These are phyloP conservation scores for Apiotrichum sp. DNA, from an alignment of 1,284 basidiomycete genomes.

Conservation along the genomic window DNA sequence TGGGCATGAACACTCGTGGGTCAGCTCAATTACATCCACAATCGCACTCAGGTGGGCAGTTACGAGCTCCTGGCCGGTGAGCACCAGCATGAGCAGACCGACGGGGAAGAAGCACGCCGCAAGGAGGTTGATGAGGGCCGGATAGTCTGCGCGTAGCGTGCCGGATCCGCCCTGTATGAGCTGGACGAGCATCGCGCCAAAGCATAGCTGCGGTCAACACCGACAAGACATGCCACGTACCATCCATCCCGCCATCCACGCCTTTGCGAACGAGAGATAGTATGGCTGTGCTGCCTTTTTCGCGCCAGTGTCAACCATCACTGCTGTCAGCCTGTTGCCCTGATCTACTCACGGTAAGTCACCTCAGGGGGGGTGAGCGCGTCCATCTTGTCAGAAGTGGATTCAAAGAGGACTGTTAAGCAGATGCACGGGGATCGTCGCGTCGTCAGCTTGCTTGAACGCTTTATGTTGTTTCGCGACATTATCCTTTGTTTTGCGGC, in stretches of 20 bases:
- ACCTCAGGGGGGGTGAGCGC: constrained; percentile 21
- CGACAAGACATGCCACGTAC: neutral
- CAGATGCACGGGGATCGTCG: no score
- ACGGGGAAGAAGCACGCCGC: constrained; percentile 26
- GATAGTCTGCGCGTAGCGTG: constrained; percentile 17
- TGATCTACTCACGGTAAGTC: constrained; percentile 11
- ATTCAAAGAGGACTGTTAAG: neutral
- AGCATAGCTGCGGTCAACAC: constrained; percentile 12
- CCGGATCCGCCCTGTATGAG: constrained; percentile 20
- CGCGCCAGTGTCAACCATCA: constrained; percentile 19
- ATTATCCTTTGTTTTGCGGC: no score
- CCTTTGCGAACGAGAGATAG: constrained; percentile 24
- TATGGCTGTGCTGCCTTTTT: constrained; percentile 21
- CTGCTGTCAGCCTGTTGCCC: neutral
- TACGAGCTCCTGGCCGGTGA: constrained; percentile 24
- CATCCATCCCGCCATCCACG: constrained; percentile 30
- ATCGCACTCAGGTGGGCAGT: constrained; percentile 26
- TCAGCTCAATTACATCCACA: neutral
- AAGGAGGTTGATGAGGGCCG: constrained; percentile 19
- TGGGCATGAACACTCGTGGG: constrained; percentile 22
- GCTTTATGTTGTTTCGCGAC: no score
- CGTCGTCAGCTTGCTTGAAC: no score
- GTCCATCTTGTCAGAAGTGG: constrained; percentile 11
- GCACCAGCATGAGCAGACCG: constrained; percentile 27
- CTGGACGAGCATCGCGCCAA: constrained; percentile 26